Evolutionary conservation across 2,329 filamentous ascomycete species (phyloP).

Genomic region (Tricladium varicosporioides): DNA sequence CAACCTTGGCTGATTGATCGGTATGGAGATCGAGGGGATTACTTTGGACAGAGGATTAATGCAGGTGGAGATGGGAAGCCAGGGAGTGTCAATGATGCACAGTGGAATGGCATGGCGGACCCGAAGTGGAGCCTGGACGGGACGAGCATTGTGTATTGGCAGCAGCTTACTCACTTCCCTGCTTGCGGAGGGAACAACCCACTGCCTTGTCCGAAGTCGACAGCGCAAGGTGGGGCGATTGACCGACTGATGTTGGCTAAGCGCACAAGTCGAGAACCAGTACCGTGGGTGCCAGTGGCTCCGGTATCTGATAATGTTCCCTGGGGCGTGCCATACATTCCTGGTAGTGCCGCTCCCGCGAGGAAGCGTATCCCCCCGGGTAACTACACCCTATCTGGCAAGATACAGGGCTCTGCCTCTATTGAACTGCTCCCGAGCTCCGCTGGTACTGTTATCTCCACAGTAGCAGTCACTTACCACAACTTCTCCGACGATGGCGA

Average conservation of each 20-base stretch:
- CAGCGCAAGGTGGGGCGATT: constrained; percentile 37
- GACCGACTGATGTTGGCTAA: constrained; percentile 43
- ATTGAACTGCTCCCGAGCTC: neutral
- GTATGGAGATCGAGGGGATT: constrained; percentile 43
- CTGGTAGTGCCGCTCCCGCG: constrained; percentile 10
- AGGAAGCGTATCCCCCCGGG: neutral
- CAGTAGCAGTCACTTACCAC: constrained; percentile 36
- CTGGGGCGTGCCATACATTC: constrained; percentile 36
- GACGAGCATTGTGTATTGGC: constrained; percentile 43
- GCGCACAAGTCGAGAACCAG: constrained; percentile 35
- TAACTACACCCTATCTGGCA: constrained; percentile 9
- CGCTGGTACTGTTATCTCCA: constrained; percentile 7
- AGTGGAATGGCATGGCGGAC: constrained; percentile 49
- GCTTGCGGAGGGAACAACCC: constrained; percentile 44
- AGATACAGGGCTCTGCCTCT: constrained; percentile 5
- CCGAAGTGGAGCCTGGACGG: constrained; percentile 42
- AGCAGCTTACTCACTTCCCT: constrained; percentile 38
- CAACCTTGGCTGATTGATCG: constrained; percentile 43
- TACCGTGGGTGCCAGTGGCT: constrained; percentile 21
- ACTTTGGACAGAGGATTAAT: constrained; percentile 45
- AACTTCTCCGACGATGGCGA: constrained; percentile 38
- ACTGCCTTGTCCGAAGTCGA: constrained; percentile 40
- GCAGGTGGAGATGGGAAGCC: constrained; percentile 34
- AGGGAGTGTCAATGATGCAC: constrained; percentile 42
- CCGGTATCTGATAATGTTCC: constrained; percentile 33